Evolutionary conservation across 2,329 filamentous ascomycete genomes (phyloP), one percentile per base, ranked within the genome.

Genomic region (Orbilia ellipsospora): DNA sequence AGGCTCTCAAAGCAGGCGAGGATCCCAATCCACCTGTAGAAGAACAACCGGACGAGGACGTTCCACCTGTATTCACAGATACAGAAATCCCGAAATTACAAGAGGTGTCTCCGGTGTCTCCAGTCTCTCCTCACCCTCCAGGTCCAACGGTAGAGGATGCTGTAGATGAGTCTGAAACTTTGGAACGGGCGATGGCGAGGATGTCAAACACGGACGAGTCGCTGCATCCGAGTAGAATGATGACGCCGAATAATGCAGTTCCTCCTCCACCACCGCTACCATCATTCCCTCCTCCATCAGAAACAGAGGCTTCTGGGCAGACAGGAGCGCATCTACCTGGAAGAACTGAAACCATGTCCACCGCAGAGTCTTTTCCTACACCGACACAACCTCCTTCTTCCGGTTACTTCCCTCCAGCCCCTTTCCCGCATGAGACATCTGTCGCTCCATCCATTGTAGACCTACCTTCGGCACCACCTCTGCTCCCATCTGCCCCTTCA

Each of bases 1-100:
- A 92, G 83, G 95, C 95, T 10, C 87, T 97, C 80, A 95, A 94
- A 80, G 92, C 94, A 48, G 93, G 93, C 64, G 90, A 92, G 78
- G 94, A 99, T 80, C 95, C 95, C 2, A 99, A 99, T 82, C 89
- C 90, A 66, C 82, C 84, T 7, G 83, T 84, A 36, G 70, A 74
- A 31, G 63, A 68, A 26, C 18, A 36, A n/a, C 80, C 83, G 18
- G 85, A 86, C 51, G 84, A 84, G 18, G 80, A 82, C 20, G 81
- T 82, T 50, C 80, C 84, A 15, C 84, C 85, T 51, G 80, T 83
- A 1, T 82, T 90, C 61, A 68, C 69, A n/a, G 88, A 90, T 78
- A 86, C 87, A 0, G 85, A 86, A 64, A 83, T 40, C 75, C 81
- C 80, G 0, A 80, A 77, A 52, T 82, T 83, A 7, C 55, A 77